Conservation (phyloP, 495 filamentous ascomycete genomes). For the Aspergillus biplanus region DNA sequence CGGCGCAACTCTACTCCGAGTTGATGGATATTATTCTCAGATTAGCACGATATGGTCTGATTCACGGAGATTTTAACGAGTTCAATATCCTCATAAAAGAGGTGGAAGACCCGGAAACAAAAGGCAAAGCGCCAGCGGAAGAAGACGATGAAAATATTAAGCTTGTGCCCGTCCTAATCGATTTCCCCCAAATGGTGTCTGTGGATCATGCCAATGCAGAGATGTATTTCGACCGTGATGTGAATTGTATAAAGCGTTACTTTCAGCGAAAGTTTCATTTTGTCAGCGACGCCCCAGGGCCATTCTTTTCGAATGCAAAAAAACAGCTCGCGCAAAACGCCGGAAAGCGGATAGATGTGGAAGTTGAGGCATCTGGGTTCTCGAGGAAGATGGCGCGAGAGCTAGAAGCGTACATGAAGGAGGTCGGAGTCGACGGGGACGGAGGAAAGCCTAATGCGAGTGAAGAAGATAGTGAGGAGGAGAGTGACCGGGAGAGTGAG, state of each 20-base stretch:
- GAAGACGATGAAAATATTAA: slow-evolving; percentile 42
- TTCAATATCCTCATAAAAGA: slow-evolving; percentile 97
- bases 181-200: slow-evolving; percentile 99
- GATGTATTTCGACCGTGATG: slow-evolving; percentile 95
- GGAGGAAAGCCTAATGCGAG: slow-evolving; percentile 41
- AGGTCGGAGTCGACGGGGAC: slow-evolving; percentile 64
- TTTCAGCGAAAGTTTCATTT: slow-evolving; percentile 91
- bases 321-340: slow-evolving; percentile 69
- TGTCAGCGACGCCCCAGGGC: slow-evolving; percentile 76
- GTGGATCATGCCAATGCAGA: slow-evolving; percentile 90
- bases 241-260: slow-evolving; percentile 90
- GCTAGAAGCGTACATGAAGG: slow-evolving; percentile 84
- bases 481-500: slow-evolving; percentile 35
- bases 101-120: slow-evolving; percentile 47
- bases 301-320: slow-evolving; percentile 80
- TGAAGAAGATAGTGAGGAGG: slow-evolving; percentile 46
- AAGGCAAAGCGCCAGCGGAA: slow-evolving; percentile 38
- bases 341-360: slow-evolving; percentile 75
- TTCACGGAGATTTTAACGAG: slow-evolving; percentile 99
- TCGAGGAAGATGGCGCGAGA: slow-evolving; percentile 95
- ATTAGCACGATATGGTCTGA: slow-evolving; percentile 85
- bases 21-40: slow-evolving; percentile 84
- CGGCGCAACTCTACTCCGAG: slow-evolving; percentile 80
- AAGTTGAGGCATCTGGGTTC: slow-evolving; percentile 91
- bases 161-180: slow-evolving; percentile 77